These are phyloP conservation scores for Aspergillus sojae DNA, from an alignment of 2,329 filamentous ascomycete species.

Conservation along the genomic window DNA sequence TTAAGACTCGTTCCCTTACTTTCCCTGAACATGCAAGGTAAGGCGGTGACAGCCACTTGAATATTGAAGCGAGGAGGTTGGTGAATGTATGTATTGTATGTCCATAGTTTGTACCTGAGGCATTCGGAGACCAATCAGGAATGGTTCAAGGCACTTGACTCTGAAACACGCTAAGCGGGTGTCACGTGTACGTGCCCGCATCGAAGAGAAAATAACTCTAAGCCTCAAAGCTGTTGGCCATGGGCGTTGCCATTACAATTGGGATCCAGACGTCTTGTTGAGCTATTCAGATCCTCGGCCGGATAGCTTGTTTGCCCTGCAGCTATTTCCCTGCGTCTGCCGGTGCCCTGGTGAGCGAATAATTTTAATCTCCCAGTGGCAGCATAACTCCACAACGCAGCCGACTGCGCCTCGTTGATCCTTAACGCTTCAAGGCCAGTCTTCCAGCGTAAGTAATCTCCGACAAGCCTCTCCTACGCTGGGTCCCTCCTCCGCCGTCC, in stretches of 20 bases:
- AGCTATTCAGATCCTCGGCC: not conserved
- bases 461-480: slow-evolving; percentile 14
- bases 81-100: not conserved
- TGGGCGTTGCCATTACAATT: not conserved
- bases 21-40: not conserved
- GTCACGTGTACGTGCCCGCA: slow-evolving; percentile 28
- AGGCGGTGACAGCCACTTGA: not conserved
- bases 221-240: slow-evolving; percentile 15
- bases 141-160: slow-evolving; percentile 21
- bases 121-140: slow-evolving; percentile 15
- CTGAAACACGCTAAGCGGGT: slow-evolving; percentile 34
- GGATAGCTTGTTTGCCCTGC: not conserved
- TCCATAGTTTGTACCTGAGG: slow-evolving; percentile 8
- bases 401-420: slow-evolving; percentile 31
- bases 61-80: not conserved
- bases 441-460: slow-evolving; percentile 26
- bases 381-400: slow-evolving; percentile 16
- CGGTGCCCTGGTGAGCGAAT: slow-evolving; percentile 11
- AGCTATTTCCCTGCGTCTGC: not conserved
- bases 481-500: slow-evolving; percentile 8
- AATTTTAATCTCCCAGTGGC: slow-evolving; percentile 4
- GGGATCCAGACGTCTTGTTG: not conserved
- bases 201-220: slow-evolving; percentile 16
- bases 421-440: slow-evolving; percentile 24
- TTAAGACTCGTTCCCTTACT: not conserved